These are phyloP conservation scores for Bocquillonia castaneifolia DNA, from an alignment of 441 rosid genomes.

Conservation along the genomic window DNA sequence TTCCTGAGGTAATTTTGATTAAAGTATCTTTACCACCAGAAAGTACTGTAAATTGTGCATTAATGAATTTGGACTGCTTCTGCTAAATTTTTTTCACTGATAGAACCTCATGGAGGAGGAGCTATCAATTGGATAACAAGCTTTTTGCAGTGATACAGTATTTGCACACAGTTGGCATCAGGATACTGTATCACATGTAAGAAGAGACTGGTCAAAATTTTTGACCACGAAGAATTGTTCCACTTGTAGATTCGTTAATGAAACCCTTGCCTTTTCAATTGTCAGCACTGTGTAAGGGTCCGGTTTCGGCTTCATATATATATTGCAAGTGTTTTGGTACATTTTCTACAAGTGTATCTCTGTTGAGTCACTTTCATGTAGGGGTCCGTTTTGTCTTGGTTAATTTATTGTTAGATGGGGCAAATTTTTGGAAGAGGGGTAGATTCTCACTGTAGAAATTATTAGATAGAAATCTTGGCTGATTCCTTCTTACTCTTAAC, in stretches of 20 bases:
- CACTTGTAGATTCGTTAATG: not conserved
- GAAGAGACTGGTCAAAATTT: slow-evolving; percentile 25
- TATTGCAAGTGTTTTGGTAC: slow-evolving; percentile 17
- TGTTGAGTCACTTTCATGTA: slow-evolving; percentile 23
- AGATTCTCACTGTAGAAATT: slow-evolving; percentile 5
- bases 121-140: slow-evolving; percentile 21
- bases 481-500: not conserved
- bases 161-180: slow-evolving; percentile 19
- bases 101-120: slow-evolving; percentile 18
- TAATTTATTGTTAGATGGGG: not conserved
- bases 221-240: slow-evolving; percentile 12
- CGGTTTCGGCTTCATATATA: slow-evolving; percentile 17
- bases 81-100: slow-evolving; percentile 10
- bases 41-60: slow-evolving; percentile 5
- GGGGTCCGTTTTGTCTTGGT: slow-evolving; percentile 16
- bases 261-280: not conserved
- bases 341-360: slow-evolving; percentile 12
- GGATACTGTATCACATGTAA: slow-evolving; percentile 19
- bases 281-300: slow-evolving; percentile 21
- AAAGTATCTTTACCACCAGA: not conserved
- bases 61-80: slow-evolving; percentile 9
- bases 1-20: slow-evolving; percentile 10
- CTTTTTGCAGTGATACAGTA: slow-evolving; percentile 31
- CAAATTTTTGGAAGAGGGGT: not conserved
- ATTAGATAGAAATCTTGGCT: not conserved